Conservation (phyloP, 371 early-diverging fungal species). For the Saksenaea vasiformis region DNA sequence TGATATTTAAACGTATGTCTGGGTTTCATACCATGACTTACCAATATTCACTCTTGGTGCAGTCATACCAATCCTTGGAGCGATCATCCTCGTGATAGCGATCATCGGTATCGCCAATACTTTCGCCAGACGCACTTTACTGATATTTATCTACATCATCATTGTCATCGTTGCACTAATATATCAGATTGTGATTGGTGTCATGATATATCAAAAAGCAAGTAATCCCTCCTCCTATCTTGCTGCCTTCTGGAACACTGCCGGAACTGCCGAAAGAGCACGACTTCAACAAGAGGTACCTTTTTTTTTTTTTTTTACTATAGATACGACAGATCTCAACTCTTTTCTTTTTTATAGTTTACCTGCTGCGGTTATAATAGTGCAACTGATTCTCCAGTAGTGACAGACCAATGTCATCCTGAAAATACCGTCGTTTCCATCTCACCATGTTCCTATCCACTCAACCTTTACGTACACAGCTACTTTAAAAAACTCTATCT, state of each 20-base stretch:
- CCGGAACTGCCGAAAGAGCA: conserved; percentile 18
- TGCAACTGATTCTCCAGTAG: conserved; percentile 26
- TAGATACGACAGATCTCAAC: too few relatives aligned
- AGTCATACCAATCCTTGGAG: conserved; percentile 41
- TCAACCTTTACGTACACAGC: conserved; percentile 23
- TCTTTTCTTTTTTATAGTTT: conserved; percentile 25
- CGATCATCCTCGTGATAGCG: conserved; percentile 40
- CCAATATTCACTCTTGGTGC: neutral
- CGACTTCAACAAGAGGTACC: conserved; percentile 20
- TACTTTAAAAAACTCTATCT: conserved; percentile 40
- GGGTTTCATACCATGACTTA: neutral
- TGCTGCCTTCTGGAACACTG: conserved; percentile 33
- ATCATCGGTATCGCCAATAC: conserved; percentile 39
- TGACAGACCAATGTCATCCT: conserved; percentile 28
- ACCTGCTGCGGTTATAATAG: conserved; percentile 48
- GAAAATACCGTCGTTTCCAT: conserved; percentile 12
- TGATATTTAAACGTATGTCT: conserved; percentile 39
- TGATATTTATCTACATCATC: conserved; percentile 39
- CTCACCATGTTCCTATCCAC: conserved; percentile 29
- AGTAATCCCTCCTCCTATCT: conserved; percentile 36
- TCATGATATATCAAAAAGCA: conserved; percentile 38
- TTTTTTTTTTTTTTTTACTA: too few relatives aligned
- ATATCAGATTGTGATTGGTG: conserved; percentile 45
- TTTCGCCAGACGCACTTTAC: conserved; percentile 22
- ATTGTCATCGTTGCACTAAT: conserved; percentile 39